These are phyloP conservation scores for Senna siamea DNA, from an alignment of 306 rosid species.

Conservation along the genomic window DNA sequence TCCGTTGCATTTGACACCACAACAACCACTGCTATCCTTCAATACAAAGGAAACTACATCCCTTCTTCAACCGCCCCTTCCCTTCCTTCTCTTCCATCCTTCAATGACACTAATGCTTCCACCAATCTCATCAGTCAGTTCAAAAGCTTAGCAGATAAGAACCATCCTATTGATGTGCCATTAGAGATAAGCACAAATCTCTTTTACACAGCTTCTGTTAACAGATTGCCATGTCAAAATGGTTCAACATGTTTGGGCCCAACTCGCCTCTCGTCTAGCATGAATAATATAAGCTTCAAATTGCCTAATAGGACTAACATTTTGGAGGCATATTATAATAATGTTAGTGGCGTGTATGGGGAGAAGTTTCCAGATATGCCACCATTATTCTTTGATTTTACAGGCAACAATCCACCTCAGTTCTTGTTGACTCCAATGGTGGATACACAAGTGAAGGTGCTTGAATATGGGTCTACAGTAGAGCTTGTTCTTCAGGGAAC, in stretches of 20 bases:
- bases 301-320: slow-evolving; percentile 27
- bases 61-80: slow-evolving; percentile 32
- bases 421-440: slow-evolving; percentile 27
- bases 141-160: slow-evolving; percentile 41
- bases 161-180: slow-evolving; percentile 54
- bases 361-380: slow-evolving; percentile 46
- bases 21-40: slow-evolving; percentile 55
- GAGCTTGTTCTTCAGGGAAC: slow-evolving; percentile 61
- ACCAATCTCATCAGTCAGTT: slow-evolving; percentile 41
- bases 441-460: slow-evolving; percentile 49
- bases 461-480: slow-evolving; percentile 45
- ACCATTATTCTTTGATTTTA: slow-evolving; percentile 47
- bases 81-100: slow-evolving; percentile 56
- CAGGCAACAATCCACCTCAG: slow-evolving; percentile 9
- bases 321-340: slow-evolving; percentile 51
- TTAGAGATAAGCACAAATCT: slow-evolving; percentile 32
- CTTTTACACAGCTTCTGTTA: slow-evolving; percentile 47
- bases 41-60: slow-evolving; percentile 32
- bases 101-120: slow-evolving; percentile 48
- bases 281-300: slow-evolving; percentile 67
- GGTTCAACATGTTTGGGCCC: slow-evolving; percentile 43
- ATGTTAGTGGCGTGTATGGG: slow-evolving; percentile 43
- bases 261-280: slow-evolving; percentile 47
- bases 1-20: slow-evolving; percentile 38
- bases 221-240: slow-evolving; percentile 45